phyloP scores from a whole-genome alignment of 768 basidiomycete species.

The Rhizopogon sp. region DNA sequence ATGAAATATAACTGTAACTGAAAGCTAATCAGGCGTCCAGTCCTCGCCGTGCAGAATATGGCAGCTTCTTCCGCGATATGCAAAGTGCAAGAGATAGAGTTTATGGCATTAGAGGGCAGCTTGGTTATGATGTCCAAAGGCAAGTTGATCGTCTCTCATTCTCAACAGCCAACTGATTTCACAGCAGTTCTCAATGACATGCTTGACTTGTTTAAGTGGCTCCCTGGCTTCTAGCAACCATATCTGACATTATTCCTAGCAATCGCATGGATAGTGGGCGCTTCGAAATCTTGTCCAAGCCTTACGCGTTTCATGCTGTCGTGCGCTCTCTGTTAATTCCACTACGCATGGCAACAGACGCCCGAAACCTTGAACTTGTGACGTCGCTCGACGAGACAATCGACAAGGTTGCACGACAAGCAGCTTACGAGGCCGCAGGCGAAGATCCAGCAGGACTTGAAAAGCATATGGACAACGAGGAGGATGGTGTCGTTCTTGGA shows the following conservation, averaged over 20 bases:
- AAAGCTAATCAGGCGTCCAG: conserved; percentile 13
- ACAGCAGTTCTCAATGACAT: conserved; percentile 71
- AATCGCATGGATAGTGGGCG: conserved; percentile 85
- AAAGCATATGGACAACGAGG: conserved; percentile 18
- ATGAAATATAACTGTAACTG: not conserved
- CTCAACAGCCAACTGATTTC: conserved; percentile 3
- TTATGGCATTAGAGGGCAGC: conserved; percentile 77
- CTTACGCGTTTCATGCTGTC: conserved; percentile 74
- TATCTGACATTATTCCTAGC: conserved; percentile 27
- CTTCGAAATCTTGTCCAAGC: conserved; percentile 65
- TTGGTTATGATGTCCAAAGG: conserved; percentile 89
- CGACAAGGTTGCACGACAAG: conserved; percentile 58
- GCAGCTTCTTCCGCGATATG: conserved; percentile 71
- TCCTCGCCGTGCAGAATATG: conserved; percentile 91
- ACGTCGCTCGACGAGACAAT: conserved; percentile 66
- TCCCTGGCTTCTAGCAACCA: not conserved
- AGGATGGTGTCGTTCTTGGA: conserved; percentile 71
- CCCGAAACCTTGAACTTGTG: conserved; percentile 59
- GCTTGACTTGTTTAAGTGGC: conserved; percentile 60
- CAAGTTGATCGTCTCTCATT: conserved; percentile 16
- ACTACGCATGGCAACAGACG: conserved; percentile 61
- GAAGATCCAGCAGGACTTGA: conserved; percentile 24
- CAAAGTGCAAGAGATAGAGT: conserved; percentile 80
- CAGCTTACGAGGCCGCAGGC: conserved; percentile 57
- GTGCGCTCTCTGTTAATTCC: conserved; percentile 72